Conservation (phyloP, 257 asterid species). For the Eucommia ulmoides region DNA sequence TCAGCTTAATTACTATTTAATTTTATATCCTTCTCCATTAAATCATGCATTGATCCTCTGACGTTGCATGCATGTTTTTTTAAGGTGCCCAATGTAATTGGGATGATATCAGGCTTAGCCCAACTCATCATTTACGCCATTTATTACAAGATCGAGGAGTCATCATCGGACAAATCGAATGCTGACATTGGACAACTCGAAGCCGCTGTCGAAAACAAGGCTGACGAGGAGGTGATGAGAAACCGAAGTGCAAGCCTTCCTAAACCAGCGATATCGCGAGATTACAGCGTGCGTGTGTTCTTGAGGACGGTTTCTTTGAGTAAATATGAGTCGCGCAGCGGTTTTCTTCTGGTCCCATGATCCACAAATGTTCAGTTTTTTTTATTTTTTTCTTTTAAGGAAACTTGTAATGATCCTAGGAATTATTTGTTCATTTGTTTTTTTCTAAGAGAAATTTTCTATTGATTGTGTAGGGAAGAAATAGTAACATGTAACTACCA, state of each 20-base stretch:
- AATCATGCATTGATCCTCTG: too few relatives aligned
- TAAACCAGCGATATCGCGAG: background rate
- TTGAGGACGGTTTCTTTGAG: background rate
- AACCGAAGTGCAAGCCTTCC: background rate
- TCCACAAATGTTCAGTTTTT: too few relatives aligned
- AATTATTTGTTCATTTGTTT: too few relatives aligned
- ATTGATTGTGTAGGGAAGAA: too few relatives aligned
- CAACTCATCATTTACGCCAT: slow-evolving; percentile 32
- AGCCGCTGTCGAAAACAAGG: background rate
- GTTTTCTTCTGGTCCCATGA: background rate
- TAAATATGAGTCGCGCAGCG: background rate
- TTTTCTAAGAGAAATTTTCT: too few relatives aligned
- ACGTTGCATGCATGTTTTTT: too few relatives aligned
- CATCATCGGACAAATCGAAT: slow-evolving; percentile 1
- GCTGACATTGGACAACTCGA: slow-evolving; percentile 12
- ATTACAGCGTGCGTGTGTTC: background rate
- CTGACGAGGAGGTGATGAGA: background rate
- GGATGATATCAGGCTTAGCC: slow-evolving; percentile 39
- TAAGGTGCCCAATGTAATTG: slow-evolving; percentile 59
- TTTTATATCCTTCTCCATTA: too few relatives aligned
- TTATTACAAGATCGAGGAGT: slow-evolving; percentile 23
- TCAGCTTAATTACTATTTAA: too few relatives aligned
- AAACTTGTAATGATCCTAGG: too few relatives aligned
- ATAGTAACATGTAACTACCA: too few relatives aligned
- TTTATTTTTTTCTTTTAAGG: too few relatives aligned